Evolutionary conservation across 2,329 filamentous ascomycete species (phyloP), one percentile per base, ranked within the genome.

Genomic region (Hymenotorrendiella dingleyae): DNA sequence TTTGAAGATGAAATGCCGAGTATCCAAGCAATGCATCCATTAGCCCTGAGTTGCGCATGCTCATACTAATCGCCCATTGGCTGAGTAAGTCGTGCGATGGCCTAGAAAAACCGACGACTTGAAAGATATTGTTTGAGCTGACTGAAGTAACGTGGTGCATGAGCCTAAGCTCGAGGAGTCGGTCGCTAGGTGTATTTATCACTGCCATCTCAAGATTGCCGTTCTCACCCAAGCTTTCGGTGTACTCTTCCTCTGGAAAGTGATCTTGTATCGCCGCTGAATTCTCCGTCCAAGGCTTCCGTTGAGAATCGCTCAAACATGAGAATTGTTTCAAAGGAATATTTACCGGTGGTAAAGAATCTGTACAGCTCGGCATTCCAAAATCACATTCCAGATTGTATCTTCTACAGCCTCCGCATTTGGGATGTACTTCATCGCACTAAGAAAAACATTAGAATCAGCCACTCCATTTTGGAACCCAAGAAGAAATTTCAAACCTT

Each of bases 61-160:
- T 23, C 27, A 42, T 7, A 20, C 35, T 30, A 10, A 42, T 42
- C 10, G 27, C 21, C 29, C 30, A 42, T 34, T 12, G 17, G 14
- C 29, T 20, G 30, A 29, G 35, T 4, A 11, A 24, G 12, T 29
- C 27, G 27, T 3, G 27, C 2, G 27, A 5, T 29, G n/a, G 27
- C n/a, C 16, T 29, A 8, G n/a, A 23, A 6, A 30, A 42, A 8
- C 39, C 39, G 30, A 35, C 33, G 12, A 42, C 10, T 33, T 79
- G 71, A 22, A 71, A 69, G 10, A 82, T 65, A 0, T 77, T 81
- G 48, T 73, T 71, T 55, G 70, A 74, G 0, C 76, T 80, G 48
- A 70, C 66, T 29, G 71, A 73, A 11, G 74, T 78, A 55, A 77
- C 82, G 41, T 82, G 76, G 55, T 82, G 78, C 60, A 81, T 72